Evolutionary conservation across 2,329 filamentous ascomycete genomes (phyloP).

Genomic region (Fusarium anthophilum): DNA sequence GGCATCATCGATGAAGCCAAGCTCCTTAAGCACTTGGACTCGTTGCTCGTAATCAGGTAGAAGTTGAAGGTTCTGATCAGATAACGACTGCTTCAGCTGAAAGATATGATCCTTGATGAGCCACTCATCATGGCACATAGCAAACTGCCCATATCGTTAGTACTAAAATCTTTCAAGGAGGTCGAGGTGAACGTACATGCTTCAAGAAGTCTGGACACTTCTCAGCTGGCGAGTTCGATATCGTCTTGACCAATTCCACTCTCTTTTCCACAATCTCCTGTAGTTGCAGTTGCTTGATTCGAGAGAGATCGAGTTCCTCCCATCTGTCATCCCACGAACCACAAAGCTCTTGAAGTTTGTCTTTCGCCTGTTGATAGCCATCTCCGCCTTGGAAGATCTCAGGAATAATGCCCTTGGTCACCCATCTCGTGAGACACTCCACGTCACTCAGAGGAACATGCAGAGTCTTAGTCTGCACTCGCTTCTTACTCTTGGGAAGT

Average conservation of each 20-base stretch:
- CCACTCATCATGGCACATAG: constrained; percentile 97
- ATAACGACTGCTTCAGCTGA: constrained; percentile 86
- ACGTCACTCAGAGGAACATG: constrained; percentile 80
- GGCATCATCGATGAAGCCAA: constrained; percentile 89
- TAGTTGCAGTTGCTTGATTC: constrained; percentile 83
- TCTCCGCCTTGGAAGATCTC: constrained; percentile 67
- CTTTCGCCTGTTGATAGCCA: constrained; percentile 64
- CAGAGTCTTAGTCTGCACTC: constrained; percentile 73
- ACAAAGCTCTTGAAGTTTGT: constrained; percentile 74
- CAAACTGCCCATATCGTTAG: constrained; percentile 72
- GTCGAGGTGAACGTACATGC: constrained; percentile 70
- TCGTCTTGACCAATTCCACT: constrained; percentile 67
- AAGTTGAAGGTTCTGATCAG: constrained; percentile 94
- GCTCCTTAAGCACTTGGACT: constrained; percentile 88
- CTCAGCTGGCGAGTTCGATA: constrained; percentile 72
- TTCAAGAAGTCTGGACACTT: constrained; percentile 83
- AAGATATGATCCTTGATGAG: constrained; percentile 93
- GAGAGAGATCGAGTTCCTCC: constrained; percentile 84
- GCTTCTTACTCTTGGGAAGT: constrained; percentile 71
- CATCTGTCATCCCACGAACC: constrained; percentile 80
- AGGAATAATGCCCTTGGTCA: constrained; percentile 67
- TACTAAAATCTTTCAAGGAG: background rate
- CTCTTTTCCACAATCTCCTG: constrained; percentile 83
- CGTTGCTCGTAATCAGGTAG: constrained; percentile 97
- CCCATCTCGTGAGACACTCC: constrained; percentile 82